phyloP scores from a whole-genome alignment of 148 eudicot species.

The Dysphania ambrosioides region DNA sequence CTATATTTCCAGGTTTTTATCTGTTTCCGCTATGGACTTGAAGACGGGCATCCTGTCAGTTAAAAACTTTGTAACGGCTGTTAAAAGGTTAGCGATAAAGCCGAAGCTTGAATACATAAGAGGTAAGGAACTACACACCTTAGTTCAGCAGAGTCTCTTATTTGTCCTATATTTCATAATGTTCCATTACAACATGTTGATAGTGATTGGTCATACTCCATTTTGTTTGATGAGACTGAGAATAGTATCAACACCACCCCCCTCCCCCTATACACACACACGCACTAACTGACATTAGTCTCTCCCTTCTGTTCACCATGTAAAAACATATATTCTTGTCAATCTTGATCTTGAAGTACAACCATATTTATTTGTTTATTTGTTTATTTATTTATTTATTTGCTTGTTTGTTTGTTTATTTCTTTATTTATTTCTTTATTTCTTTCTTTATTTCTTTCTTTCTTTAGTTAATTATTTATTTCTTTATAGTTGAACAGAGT shows the following conservation, averaged over 20 bases:
- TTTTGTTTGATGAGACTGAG: no score
- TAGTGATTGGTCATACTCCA: no score
- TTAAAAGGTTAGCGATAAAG: slow-evolving; percentile 51
- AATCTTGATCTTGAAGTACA: neutral
- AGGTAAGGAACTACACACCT: slow-evolving; percentile 41
- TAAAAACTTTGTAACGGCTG: slow-evolving; percentile 65
- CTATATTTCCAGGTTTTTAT: slow-evolving; percentile 51
- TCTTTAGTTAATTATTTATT: no score
- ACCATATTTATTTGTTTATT: no score
- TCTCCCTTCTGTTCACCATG: neutral
- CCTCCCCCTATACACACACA: no score
- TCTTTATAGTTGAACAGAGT: no score
- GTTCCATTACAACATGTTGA: neutral
- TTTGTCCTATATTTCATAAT: neutral
- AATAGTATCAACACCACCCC: no score
- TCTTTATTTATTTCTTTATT: no score
- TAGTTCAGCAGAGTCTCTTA: neutral
- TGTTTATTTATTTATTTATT: no score
- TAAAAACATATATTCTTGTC: neutral
- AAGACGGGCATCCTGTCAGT: slow-evolving; percentile 56
- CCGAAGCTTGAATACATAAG: slow-evolving; percentile 71
- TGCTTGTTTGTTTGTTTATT: no score
- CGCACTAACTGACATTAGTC: no score
- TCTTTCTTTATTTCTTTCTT: no score
- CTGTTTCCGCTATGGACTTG: slow-evolving; percentile 64